These are phyloP conservation scores for Globisporangium takayamanum DNA, from an alignment of 352 stramenopile species.

Conservation along the genomic window DNA sequence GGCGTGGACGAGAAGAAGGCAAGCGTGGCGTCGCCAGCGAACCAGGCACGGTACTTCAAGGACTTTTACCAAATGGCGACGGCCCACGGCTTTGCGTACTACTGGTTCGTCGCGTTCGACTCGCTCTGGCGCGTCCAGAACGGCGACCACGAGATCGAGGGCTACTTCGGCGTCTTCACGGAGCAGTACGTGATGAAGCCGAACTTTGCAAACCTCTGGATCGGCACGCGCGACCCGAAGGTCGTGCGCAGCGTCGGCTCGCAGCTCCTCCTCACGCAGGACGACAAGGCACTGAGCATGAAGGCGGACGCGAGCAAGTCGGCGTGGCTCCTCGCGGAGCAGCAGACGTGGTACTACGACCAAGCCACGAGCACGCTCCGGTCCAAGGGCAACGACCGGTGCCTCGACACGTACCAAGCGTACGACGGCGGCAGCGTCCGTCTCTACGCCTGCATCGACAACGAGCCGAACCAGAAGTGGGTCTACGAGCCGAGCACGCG, in stretches of 20 bases:
- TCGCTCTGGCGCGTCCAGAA: constrained; percentile 46
- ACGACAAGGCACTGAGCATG: constrained; percentile 33
- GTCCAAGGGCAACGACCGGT: constrained; percentile 64
- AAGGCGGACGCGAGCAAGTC: constrained; percentile 29
- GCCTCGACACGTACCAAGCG: constrained; percentile 49
- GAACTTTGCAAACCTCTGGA: constrained; percentile 40
- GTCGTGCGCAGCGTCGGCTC: constrained; percentile 18
- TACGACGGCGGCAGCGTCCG: constrained; percentile 46
- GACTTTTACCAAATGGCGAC: constrained; percentile 59
- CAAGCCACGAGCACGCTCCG: constrained; percentile 35
- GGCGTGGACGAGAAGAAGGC: constrained; percentile 21
- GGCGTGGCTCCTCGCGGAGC: constrained; percentile 43
- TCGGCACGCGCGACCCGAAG: constrained; percentile 19
- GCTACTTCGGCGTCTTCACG: constrained; percentile 56
- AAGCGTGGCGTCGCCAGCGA: constrained; percentile 32
- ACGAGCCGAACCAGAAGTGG: constrained; percentile 64
- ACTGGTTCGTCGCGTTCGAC: constrained; percentile 72
- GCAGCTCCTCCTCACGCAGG: constrained; percentile 18
- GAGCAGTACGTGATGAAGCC: constrained; percentile 47
- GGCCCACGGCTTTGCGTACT: constrained; percentile 51
- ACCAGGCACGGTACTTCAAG: constrained; percentile 60
- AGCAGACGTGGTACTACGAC: constrained; percentile 69
- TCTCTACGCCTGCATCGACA: constrained; percentile 44
- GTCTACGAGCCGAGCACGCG: constrained; percentile 39
- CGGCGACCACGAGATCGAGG: constrained; percentile 44